Evolutionary conservation across 139 green algal species (phyloP).

Genomic region (Haematococcus lacustris): DNA sequence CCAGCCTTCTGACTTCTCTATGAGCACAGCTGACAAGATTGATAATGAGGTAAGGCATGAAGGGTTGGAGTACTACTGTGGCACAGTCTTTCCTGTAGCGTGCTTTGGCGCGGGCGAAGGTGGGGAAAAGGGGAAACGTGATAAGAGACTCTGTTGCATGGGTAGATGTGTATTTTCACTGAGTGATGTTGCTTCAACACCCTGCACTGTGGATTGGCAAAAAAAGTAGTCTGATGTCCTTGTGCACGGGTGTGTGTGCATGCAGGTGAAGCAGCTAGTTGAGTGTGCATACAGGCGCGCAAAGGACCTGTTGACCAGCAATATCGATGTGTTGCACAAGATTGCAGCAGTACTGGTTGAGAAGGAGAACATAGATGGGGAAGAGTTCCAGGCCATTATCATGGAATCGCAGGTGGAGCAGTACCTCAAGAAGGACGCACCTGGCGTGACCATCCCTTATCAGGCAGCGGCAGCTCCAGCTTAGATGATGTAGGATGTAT

Average conservation of each 20-base stretch:
- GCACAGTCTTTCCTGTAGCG: no score
- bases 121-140: no score
- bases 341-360: constrained; percentile 88
- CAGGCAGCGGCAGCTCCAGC: no score
- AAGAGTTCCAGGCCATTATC: constrained; percentile 70
- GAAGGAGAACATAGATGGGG: constrained; percentile 97
- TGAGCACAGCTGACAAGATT: constrained; percentile 82
- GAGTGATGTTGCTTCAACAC: no score
- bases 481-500: no score
- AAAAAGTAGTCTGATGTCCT: no score
- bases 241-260: not conserved
- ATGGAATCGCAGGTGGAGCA: constrained; percentile 75
- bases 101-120: no score
- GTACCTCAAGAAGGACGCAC: constrained; percentile 85
- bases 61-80: no score
- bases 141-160: no score
- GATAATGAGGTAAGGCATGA: constrained; percentile 72
- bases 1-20: constrained; percentile 79
- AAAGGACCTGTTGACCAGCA: constrained; percentile 88
- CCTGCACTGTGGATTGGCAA: no score
- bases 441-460: constrained; percentile 74
- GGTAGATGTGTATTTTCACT: no score
- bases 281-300: constrained; percentile 89
- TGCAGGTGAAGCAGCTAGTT: constrained; percentile 74
- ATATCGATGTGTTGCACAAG: constrained; percentile 92